Percentiles rank a stretch among this genome's conserved stretches.
phyloP scores from a whole-genome alignment of 768 basidiomycete species.

The Crassisporium funariophilum region DNA sequence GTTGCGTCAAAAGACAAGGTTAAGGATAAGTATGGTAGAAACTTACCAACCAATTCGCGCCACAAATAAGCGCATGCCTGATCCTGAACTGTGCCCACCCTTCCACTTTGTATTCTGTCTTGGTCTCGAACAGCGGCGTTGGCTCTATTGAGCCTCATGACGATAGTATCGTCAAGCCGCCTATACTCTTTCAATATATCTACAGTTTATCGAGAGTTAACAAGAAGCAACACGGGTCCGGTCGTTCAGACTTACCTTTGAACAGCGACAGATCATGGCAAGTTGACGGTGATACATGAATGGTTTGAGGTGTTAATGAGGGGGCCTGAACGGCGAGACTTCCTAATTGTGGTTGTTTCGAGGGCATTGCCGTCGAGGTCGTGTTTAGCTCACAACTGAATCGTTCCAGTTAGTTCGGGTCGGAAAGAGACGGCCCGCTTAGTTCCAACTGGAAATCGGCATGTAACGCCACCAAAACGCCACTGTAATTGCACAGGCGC shows the following conservation, averaged over 20 bases:
- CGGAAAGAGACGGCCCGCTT: too few relatives aligned
- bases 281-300: conserved; percentile 73
- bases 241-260: conserved; percentile 53
- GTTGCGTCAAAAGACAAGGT: conserved; percentile 19
- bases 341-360: conserved; percentile 54
- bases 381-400: background rate
- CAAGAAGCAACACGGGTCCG: background rate
- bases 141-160: conserved; percentile 80
- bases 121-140: conserved; percentile 75
- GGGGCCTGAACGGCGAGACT: conserved; percentile 73
- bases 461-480: too few relatives aligned
- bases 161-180: conserved; percentile 76
- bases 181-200: conserved; percentile 84
- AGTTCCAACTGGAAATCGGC: too few relatives aligned
- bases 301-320: conserved; percentile 55
- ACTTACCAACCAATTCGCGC: conserved; percentile 77
- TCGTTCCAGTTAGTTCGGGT: conserved; percentile 11
- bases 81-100: conserved; percentile 62
- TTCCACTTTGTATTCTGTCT: conserved; percentile 50
- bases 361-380: conserved; percentile 30
- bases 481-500: too few relatives aligned
- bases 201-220: conserved; percentile 27
- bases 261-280: conserved; percentile 77
- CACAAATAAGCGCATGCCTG: conserved; percentile 77
- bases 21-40: conserved; percentile 10